Base-by-base conservation (phyloP, 306 rosid species). In the Dicorynia guianensis region DNA sequence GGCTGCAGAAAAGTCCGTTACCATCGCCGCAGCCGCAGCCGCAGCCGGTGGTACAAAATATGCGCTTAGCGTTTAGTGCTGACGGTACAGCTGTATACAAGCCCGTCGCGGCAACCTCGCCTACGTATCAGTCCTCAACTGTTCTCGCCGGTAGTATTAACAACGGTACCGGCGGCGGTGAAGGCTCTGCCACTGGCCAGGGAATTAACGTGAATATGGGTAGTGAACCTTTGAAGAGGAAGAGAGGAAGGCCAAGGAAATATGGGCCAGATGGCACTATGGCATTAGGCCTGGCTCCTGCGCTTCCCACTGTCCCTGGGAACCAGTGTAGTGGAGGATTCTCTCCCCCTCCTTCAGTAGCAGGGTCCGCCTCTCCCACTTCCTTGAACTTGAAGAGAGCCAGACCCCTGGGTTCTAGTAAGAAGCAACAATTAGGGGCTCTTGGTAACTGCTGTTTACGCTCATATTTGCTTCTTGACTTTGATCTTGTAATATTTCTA, bases 221-320 rank as follows among this genome's bases (percentile, higher is more conserved):
- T 8, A 74, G 55, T 0, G 86, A 87, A 80, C 78, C 72, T 8
- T 38, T 71, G 67, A 87, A 87, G 83, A 82, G 61, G 81, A 87
- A 87, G 72, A 84, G 91, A 61, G 91, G 91, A 34, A 84, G 91
- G 63, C 89, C 91, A 3, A 82, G 91, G 78, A 87, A 87, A 72
- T 87, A 87, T 59, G 91, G 85, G 43, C 85, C 89, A 18, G 91
- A 80, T 79, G 91, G 89, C 65, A 57, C 85, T 50, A 84, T 84
- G 86, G 75, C 87, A 48, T 14, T 82, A 81, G 78, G 59, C 40
- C 66, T 79, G 25, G 36, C 82, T 39, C 83, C 90, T 25, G 2
- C 30, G 4, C 14, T 38, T 57, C 38, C 75, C 6, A 55, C 76
- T 35, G 76, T 30, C 11, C 1, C 58, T 9, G 74, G 30, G 12